Base-by-base conservation (phyloP, 192 early-diverging fungal genomes). In the Chytriomyces hyalinus region DNA sequence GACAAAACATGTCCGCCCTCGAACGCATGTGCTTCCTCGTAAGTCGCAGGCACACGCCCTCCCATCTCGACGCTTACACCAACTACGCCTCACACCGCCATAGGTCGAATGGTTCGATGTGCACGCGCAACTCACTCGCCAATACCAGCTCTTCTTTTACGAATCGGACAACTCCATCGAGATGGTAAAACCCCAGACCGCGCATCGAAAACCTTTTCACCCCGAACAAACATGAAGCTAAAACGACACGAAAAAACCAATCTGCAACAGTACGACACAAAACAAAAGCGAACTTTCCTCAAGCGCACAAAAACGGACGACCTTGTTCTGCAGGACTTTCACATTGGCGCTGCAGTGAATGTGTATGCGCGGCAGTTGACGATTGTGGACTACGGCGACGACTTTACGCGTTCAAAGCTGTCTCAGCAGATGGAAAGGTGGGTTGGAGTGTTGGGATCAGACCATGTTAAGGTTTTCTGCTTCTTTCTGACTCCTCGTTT, bases 101-200 rank as follows among this genome's bases (percentile, higher is more conserved):
- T 22, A 84, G 43, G 85, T 86, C 15, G 82, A 88, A 61, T 88
- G 87, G 87, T 86, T 86, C 70, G 88, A 90, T 74, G 65, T 57
- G 6, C 85, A 90, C 44, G 87, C 88, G 7, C 81, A 89, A 59
- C 82, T 89, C 1, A 72, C 80, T 17, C 78, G 87, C 17, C 72
- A 84, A 45, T 90, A 90, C 78, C 83, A 90, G 73, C 82, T 90
- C 49, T 86, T 89, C 75, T 90, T 79, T 80, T 90, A 83, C 70
- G 84, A 85, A 6, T 47, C 44, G 5, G 88, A 90, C 78, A 79
- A 80, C 57, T 80, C 85, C 26, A 83, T 90, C 46, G 89, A 90
- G 76, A 90, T 90, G 89, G 88, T 89, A 59, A 60, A 60, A 5
- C n/a, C 49, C 65, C 22, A 17, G 17, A 20, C 48, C 22, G 45